phyloP scores from a whole-genome alignment of 2,329 filamentous ascomycete species.

The Fusarium sambucinum region DNA sequence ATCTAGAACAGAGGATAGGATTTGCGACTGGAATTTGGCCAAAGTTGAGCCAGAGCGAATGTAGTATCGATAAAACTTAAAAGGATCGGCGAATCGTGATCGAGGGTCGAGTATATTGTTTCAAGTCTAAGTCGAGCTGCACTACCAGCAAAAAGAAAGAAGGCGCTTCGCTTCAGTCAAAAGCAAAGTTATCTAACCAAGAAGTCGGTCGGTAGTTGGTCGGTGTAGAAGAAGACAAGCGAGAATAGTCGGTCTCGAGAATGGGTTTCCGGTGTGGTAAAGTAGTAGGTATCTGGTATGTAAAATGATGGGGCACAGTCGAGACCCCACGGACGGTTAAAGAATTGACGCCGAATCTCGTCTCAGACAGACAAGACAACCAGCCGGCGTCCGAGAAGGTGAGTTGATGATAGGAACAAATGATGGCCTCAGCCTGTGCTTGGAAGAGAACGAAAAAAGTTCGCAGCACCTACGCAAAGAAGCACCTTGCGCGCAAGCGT shows the following conservation, averaged over 20 bases:
- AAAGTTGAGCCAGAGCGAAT: conserved; percentile 19
- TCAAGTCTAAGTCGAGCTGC: conserved; percentile 21
- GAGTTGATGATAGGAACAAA: conserved; percentile 16
- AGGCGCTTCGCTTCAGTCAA: conserved; percentile 10
- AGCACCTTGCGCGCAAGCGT: conserved; percentile 41
- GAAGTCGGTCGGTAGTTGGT: conserved; percentile 11
- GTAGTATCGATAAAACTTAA: conserved; percentile 10
- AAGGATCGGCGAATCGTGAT: conserved; percentile 25
- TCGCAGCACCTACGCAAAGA: conserved; percentile 42
- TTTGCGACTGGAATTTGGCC: conserved; percentile 30
- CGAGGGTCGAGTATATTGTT: conserved; percentile 23
- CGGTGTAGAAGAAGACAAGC: conserved; percentile 29
- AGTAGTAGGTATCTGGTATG: conserved; percentile 5
- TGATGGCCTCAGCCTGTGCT: conserved; percentile 26
- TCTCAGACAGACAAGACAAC: conserved; percentile 40
- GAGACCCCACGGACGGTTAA: conserved; percentile 38
- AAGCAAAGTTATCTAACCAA: conserved; percentile 37
- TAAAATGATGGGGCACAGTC: conserved; percentile 33
- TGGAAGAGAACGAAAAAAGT: conserved; percentile 35
- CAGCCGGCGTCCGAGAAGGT: conserved; percentile 40
- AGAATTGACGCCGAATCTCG: conserved; percentile 42
- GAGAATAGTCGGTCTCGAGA: conserved; percentile 31
- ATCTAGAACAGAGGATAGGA: conserved; percentile 33
- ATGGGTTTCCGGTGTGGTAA: conserved; percentile 29
- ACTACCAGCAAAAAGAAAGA: conserved; percentile 20